Evolutionary conservation across 2,329 filamentous ascomycete species (phyloP).

Genomic region (Fusarium stilboides): DNA sequence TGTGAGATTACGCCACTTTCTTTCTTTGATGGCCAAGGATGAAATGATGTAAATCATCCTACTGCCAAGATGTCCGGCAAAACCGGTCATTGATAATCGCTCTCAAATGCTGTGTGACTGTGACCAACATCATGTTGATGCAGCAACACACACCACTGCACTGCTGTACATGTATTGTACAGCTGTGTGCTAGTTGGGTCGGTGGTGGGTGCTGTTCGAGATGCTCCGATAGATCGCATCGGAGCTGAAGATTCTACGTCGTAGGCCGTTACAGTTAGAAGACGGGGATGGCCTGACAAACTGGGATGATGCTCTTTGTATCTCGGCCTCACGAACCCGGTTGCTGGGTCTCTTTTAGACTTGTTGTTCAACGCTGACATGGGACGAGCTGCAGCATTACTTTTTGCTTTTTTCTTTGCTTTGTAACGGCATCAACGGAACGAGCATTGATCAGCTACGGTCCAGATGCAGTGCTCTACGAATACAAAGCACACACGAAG

Average conservation of each 20-base stretch:
- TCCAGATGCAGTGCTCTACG: constrained; percentile 27
- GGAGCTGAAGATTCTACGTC: constrained; percentile 20
- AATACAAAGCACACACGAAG: constrained; percentile 29
- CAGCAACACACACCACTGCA: constrained; percentile 24
- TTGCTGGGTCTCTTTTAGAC: constrained; percentile 7
- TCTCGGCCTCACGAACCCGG: constrained; percentile 10
- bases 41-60: background rate
- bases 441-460: constrained; percentile 24
- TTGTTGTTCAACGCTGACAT: background rate
- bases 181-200: constrained; percentile 6
- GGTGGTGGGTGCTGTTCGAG: constrained; percentile 25
- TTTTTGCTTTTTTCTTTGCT: background rate
- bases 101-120: constrained; percentile 21
- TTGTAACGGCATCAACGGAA: background rate
- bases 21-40: constrained; percentile 13
- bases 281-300: constrained; percentile 11
- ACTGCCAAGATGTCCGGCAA: constrained; percentile 16
- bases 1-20: constrained; percentile 40
- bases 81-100: constrained; percentile 24
- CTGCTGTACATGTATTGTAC: constrained; percentile 20
- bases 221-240: constrained; percentile 41
- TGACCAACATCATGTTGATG: constrained; percentile 27
- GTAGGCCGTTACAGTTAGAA: constrained; percentile 2
- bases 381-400: background rate
- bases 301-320: constrained; percentile 9